Evolutionary conservation across 192 early-diverging fungal genomes (phyloP), one percentile per base, ranked within the genome.

Genomic region (Backusella mclennaniae): DNA sequence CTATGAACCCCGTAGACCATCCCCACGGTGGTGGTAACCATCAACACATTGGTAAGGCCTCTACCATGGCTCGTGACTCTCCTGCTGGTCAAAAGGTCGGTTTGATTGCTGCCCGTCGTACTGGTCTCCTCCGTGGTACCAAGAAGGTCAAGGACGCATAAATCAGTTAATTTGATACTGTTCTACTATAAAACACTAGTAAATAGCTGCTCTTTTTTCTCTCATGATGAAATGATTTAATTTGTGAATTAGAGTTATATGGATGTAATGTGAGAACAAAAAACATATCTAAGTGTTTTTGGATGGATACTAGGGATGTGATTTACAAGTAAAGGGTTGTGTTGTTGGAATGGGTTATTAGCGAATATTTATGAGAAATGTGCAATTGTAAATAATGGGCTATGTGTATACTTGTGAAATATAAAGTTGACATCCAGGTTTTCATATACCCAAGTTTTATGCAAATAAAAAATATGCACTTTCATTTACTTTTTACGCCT

Each of bases 1-100:
- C 97, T 85, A 99, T 99, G 97, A 99, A 99, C 94, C 97, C 97
- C 77, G 87, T 88, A 26, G 92, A 94, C 85, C 93, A 95, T 92
- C 92, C 92, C 78, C 94, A 95, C 86, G 94, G 94, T 95, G 97
- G 97, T 96, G 97, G 97, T 99, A 99, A 99, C 95, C 98, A 99
- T 87, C 98, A 99, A 91, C 97, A 99, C 89, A 98, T 99, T 88
- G 98, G 98, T 97, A 96, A 99, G 92, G 98, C 98, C 29, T 71
- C 97, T 83, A 99, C 97, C 77, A 90, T 99, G 70, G 87, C 95
- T 68, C 93, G 98, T 84, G 88, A 89, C 88, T 89, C 96, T 79
- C 93, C 96, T 41, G 91, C 98, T 75, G 98, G 98, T 88, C 96
- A 99, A 90, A 99, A 99, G 93, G 93, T 94, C 39, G 87, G 88